Evolutionary conservation across 2,329 filamentous ascomycete genomes (phyloP).

Genomic region (Cladobotryum protrusum): DNA sequence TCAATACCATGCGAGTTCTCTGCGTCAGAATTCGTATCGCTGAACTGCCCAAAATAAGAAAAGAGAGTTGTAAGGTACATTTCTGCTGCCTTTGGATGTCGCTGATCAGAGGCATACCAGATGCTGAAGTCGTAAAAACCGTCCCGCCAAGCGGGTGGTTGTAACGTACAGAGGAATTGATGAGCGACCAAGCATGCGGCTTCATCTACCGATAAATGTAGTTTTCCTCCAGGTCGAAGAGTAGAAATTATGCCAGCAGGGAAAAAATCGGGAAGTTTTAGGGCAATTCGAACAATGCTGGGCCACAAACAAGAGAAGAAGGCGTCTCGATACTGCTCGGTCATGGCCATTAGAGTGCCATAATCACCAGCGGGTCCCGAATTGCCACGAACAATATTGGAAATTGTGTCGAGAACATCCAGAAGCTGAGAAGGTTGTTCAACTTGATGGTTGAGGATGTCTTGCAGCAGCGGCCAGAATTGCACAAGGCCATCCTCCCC

Average conservation of each 20-base stretch:
- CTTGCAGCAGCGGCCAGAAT: conserved; percentile 22
- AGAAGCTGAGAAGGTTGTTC: conserved; percentile 14
- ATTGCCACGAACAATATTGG: conserved; percentile 15
- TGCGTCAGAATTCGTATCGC: conserved; percentile 4
- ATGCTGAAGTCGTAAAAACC: conserved; percentile 28
- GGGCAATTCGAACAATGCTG: conserved; percentile 17
- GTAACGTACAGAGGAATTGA: conserved; percentile 25
- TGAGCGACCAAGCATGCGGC: conserved; percentile 25
- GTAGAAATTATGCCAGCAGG: conserved; percentile 13
- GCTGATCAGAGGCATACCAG: conserved; percentile 27
- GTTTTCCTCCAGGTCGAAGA: conserved; percentile 11
- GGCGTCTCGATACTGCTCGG: background rate
- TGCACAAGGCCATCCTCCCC: conserved; percentile 18
- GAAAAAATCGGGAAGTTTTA: conserved; percentile 18
- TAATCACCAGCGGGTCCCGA: conserved; percentile 17
- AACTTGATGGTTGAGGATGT: conserved; percentile 15
- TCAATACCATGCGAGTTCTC: background rate
- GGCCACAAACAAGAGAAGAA: conserved; percentile 19
- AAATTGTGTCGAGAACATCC: conserved; percentile 24
- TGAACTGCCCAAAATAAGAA: conserved; percentile 20
- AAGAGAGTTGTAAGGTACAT: conserved; percentile 27
- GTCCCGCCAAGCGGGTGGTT: conserved; percentile 16
- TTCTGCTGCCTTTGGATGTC: conserved; percentile 22
- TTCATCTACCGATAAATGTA: conserved; percentile 20
- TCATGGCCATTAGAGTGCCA: conserved; percentile 13